Percentiles rank a stretch among this genome's conserved stretches.
These are phyloP conservation scores for Epichloe baconii DNA, from an alignment of 2,329 filamentous ascomycete genomes.

Conservation along the genomic window DNA sequence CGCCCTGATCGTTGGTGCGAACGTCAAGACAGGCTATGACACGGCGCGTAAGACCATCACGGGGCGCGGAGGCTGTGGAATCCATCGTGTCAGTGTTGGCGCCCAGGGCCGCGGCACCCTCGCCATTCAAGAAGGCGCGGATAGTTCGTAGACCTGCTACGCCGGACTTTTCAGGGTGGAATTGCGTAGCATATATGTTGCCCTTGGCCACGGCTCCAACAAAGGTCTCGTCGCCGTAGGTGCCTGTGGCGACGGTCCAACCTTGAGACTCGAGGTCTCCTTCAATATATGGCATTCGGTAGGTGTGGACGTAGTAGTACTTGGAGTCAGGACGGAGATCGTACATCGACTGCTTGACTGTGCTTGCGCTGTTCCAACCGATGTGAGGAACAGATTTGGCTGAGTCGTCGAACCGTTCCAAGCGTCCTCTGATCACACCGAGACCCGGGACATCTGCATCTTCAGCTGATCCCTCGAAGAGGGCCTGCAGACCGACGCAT, in stretches of 20 bases:
- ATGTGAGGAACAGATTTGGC: constrained; percentile 95
- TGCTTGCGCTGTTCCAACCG: constrained; percentile 88
- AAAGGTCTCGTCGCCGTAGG: constrained; percentile 80
- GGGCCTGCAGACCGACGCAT: constrained; percentile 83
- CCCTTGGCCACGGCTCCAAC: constrained; percentile 77
- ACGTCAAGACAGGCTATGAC: constrained; percentile 96
- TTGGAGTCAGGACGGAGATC: constrained; percentile 71
- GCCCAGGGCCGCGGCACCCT: constrained; percentile 39
- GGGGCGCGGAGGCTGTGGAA: constrained; percentile 11
- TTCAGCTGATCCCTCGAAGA: constrained; percentile 80
- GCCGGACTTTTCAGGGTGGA: constrained; percentile 96
- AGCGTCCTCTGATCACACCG: constrained; percentile 54
- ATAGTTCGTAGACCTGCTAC: constrained; percentile 74
- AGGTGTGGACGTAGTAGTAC: constrained; percentile 98
- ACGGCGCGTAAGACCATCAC: constrained; percentile 72
- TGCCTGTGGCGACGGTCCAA: constrained; percentile 84
- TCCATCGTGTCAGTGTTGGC: constrained; percentile 3
- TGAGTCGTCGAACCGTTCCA: constrained; percentile 64
- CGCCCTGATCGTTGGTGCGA: constrained; percentile 82
- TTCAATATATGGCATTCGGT: constrained; percentile 63
- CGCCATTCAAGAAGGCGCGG: constrained; percentile 73
- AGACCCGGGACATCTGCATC: constrained; percentile 60
- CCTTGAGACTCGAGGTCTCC: constrained; percentile 67
- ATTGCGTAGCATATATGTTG: constrained; percentile 85
- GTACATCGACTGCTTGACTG: constrained; percentile 49